A percentile compares a stretch with the other conserved stretches of the same genome.
These are phyloP conservation scores for Alternaria solani DNA, from an alignment of 2,329 filamentous ascomycete species.

Conservation along the genomic window DNA sequence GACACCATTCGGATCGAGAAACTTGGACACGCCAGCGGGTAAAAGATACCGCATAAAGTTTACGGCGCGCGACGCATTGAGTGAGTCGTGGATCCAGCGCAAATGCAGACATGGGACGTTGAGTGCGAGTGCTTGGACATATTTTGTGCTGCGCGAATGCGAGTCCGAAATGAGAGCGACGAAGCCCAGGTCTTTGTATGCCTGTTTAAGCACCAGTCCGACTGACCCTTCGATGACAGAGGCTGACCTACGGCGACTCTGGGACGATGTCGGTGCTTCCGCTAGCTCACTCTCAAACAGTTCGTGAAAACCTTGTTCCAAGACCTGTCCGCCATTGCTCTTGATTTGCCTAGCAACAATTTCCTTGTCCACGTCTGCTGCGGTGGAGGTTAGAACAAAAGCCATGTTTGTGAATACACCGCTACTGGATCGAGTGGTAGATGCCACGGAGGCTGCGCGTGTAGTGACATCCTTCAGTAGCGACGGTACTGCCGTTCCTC, in stretches of 20 bases:
- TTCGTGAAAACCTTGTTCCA: constrained; percentile 80
- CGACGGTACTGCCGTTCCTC: constrained; percentile 40
- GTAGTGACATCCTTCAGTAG: constrained; percentile 37
- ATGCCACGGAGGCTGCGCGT: constrained; percentile 41
- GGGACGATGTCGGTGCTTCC: constrained; percentile 28
- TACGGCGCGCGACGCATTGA: constrained; percentile 67
- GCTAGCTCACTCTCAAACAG: constrained; percentile 68
- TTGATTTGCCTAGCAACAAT: constrained; percentile 69
- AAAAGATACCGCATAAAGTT: constrained; percentile 85
- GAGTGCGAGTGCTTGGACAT: constrained; percentile 91
- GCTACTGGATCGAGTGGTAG: constrained; percentile 34
- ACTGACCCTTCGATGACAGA: constrained; percentile 21
- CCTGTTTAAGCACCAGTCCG: constrained; percentile 63
- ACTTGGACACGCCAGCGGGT: constrained; percentile 80
- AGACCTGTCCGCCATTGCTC: constrained; percentile 74
- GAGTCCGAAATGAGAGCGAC: constrained; percentile 85
- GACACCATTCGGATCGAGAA: constrained; percentile 71
- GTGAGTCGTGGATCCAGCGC: constrained; percentile 80
- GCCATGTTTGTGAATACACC: constrained; percentile 80
- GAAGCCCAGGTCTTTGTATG: constrained; percentile 71
- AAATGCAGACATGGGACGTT: constrained; percentile 85
- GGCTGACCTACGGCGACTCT: constrained; percentile 21
- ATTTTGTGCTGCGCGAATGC: constrained; percentile 87
- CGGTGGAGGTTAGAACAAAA: constrained; percentile 80
- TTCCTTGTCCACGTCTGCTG: constrained; percentile 63